phyloP scores from a whole-genome alignment of 352 stramenopile genomes.

The Detonula confervacea region DNA sequence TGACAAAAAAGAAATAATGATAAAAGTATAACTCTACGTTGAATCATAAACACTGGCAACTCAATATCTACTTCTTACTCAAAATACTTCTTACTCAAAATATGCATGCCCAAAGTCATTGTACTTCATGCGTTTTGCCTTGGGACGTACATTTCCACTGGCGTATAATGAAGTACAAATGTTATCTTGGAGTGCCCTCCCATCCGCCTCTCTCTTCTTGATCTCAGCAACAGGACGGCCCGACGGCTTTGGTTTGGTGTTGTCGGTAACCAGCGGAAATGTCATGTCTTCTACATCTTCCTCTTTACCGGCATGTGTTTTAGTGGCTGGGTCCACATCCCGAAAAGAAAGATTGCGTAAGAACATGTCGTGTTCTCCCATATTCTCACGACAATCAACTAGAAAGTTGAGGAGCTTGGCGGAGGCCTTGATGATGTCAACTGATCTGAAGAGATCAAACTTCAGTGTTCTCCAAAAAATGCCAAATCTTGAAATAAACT shows the following conservation, averaged over 20 bases:
- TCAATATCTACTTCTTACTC: not conserved
- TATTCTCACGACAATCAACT: not conserved
- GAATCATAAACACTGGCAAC: too few species aligned
- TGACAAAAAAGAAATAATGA: not conserved
- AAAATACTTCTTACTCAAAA: conserved; percentile 13
- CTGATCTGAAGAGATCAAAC: conserved; percentile 18
- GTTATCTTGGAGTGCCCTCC: not conserved
- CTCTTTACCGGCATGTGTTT: too few species aligned
- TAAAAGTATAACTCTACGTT: too few species aligned
- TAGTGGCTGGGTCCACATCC: too few species aligned
- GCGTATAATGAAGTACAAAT: not conserved
- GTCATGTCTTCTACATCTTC: conserved; percentile 12
- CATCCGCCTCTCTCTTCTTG: not conserved
- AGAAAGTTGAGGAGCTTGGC: conserved; percentile 28
- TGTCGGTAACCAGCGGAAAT: conserved; percentile 17
- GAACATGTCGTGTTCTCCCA: not conserved
- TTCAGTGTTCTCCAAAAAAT: conserved; percentile 26
- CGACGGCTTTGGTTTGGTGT: conserved; percentile 18
- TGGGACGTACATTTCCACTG: not conserved
- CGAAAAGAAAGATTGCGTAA: not conserved
- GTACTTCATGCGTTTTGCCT: not conserved
- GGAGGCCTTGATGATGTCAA: not conserved
- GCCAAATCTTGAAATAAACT: conserved; percentile 17
- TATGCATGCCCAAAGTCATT: conserved; percentile 23
- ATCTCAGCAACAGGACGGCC: not conserved